Evolutionary conservation across 495 filamentous ascomycete genomes (phyloP), one percentile per base, ranked within the genome.

Genomic region (Tuber calosporum): DNA sequence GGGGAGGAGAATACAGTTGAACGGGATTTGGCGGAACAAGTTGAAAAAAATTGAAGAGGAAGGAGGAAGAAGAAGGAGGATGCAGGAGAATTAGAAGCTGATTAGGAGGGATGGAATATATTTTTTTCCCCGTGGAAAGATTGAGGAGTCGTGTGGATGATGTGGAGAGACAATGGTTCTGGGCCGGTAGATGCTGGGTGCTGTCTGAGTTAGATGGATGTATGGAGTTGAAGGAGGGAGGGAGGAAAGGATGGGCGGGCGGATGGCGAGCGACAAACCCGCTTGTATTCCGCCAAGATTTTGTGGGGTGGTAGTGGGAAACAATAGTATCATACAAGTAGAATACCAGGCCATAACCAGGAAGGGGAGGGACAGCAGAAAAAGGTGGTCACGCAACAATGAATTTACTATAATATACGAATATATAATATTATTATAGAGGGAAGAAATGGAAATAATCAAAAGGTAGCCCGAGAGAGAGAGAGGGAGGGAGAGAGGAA

Each of bases 231-330:
- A 42, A 3, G 34, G 26, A 40, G 70, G 37, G 45, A 69, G 68
- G 73, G 73, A 68, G 40, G 68, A 69, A 45, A 69, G 75, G 75
- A 76, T 77, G 76, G 43, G 45, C 67, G 39, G 71, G 72, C 73
- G 69, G 73, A 76, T 72, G 75, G 74, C 69, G 69, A 75, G 74
- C 53, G 62, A 68, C 71, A 62, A 68, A 68, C 37, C 71, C 73
- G 69, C 69, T 70, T 68, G 19, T 66, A 68, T 22, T 62, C 30
- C 41, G 76, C 76, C 76, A 78, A 78, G 76, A 73, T 78, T 76
- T 78, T 77, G 75, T 73, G 76, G 76, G 76, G 76, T 75, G 74
- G 74, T 43, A 34, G 70, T 62, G 67, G n/a, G n/a, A n/a, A n/a
- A 36, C 66, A 42, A 34, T 39, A 39, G 38, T 39, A 39, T 7